A percentile compares a stretch with the other conserved stretches of the same genome.
Evolutionary conservation across 139 green algal species (phyloP).

Genomic region (Chlorella sp.): DNA sequence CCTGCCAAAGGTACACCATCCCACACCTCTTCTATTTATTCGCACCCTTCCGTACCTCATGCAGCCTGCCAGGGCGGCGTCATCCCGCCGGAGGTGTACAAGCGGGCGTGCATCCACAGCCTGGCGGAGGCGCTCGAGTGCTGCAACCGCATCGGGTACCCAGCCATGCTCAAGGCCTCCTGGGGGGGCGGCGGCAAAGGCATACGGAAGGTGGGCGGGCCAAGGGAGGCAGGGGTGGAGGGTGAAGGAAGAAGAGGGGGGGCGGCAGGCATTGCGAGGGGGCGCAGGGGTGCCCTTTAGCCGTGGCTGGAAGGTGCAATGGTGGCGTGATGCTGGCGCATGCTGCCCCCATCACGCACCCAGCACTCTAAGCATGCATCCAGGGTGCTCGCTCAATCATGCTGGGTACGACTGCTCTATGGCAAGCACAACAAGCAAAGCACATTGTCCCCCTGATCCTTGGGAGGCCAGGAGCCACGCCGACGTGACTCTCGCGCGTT

Average conservation of each 20-base stretch:
- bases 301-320: background rate
- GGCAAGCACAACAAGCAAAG: too few species aligned
- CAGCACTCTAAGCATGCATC: background rate
- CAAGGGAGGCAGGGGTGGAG: too few species aligned
- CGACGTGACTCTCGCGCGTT: too few species aligned
- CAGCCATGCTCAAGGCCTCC: slow-evolving; percentile 97
- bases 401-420: too few species aligned
- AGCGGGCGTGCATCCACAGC: slow-evolving; percentile 75
- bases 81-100: slow-evolving; percentile 83
- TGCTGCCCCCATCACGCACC: background rate
- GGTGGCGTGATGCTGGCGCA: background rate
- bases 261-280: too few species aligned
- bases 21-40: background rate
- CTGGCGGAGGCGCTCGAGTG: slow-evolving; percentile 75
- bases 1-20: too few species aligned
- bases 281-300: background rate
- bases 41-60: background rate
- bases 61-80: slow-evolving; percentile 63
- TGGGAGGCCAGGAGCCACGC: too few species aligned
- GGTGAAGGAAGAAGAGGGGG: too few species aligned
- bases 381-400: too few species aligned
- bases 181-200: slow-evolving; percentile 98
- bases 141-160: slow-evolving; percentile 90
- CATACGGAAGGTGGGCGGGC: slow-evolving; percentile 83
- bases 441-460: too few species aligned